Conservation (phyloP, 176 grass and related monocot species). For the Bonia amplexicaulis region DNA sequence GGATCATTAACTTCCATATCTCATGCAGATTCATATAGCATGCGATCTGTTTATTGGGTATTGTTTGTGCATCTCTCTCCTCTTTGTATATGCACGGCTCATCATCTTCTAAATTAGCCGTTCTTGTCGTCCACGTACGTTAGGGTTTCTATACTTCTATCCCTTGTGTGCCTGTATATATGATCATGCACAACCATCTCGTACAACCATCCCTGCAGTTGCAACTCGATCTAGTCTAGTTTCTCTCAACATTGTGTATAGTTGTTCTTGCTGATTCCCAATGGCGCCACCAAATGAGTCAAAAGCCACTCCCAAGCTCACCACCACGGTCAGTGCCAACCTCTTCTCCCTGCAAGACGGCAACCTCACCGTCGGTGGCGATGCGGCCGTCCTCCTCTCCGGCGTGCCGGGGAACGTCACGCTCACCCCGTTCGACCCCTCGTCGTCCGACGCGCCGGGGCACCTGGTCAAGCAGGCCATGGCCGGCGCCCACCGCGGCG, state of each 20-base stretch:
- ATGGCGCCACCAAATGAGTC: slow-evolving; percentile 24
- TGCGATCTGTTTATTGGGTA: no score
- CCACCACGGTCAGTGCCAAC: background rate
- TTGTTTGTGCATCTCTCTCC: no score
- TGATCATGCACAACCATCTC: no score
- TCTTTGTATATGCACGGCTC: no score
- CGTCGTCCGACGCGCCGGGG: background rate
- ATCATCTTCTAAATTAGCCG: no score
- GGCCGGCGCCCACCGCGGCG: background rate
- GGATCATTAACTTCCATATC: no score
- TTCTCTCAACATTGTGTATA: background rate
- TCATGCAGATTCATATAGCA: no score
- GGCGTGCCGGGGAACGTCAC: slow-evolving; percentile 48
- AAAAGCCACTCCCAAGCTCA: background rate
- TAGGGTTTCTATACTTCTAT: no score
- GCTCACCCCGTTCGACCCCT: slow-evolving; percentile 11
- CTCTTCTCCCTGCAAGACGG: slow-evolving; percentile 38
- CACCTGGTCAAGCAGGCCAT: background rate
- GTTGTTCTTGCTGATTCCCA: background rate
- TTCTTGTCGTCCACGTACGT: no score
- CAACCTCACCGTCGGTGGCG: slow-evolving; percentile 32
- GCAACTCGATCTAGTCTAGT: background rate
- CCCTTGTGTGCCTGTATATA: no score
- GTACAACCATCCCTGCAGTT: no score
- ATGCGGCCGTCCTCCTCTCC: slow-evolving; percentile 24